Evolutionary conservation across 257 asterid species (phyloP).

Genomic region (Euphrasia confusa): DNA sequence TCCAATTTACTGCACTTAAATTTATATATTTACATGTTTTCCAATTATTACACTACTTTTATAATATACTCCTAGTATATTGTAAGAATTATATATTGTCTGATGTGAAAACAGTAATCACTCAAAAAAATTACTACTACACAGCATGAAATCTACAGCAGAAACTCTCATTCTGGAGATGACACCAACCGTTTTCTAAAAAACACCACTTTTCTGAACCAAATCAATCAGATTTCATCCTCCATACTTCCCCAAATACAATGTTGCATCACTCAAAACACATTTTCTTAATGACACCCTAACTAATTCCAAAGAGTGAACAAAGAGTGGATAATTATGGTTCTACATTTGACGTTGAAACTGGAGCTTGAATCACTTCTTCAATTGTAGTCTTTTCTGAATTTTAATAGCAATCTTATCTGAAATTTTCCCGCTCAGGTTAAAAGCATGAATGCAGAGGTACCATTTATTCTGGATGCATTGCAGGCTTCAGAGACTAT

Average conservation of each 20-base stretch:
- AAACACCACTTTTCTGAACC: neutral
- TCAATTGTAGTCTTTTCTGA: constrained; percentile 7
- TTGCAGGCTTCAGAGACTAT: constrained; percentile 62
- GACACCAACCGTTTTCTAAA: neutral
- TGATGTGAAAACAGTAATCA: neutral
- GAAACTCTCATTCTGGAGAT: neutral
- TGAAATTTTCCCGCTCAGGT: constrained; percentile 45
- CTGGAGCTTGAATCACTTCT: constrained; percentile 16
- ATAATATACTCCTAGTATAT: neutral
- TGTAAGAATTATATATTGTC: neutral
- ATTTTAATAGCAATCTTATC: neutral
- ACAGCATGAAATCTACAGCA: neutral
- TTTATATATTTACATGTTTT: neutral
- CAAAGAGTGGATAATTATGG: neutral
- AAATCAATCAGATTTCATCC: neutral
- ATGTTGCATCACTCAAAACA: neutral
- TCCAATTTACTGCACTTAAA: too few species aligned
- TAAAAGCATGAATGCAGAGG: constrained; percentile 57
- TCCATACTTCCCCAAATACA: neutral
- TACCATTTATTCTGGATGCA: constrained; percentile 62
- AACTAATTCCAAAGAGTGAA: neutral
- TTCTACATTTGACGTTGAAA: constrained; percentile 7
- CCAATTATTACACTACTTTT: neutral
- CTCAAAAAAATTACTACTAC: too few species aligned
- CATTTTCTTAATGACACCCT: neutral